Conservation (phyloP, 306 rosid species). For the Acacia confusa region DNA sequence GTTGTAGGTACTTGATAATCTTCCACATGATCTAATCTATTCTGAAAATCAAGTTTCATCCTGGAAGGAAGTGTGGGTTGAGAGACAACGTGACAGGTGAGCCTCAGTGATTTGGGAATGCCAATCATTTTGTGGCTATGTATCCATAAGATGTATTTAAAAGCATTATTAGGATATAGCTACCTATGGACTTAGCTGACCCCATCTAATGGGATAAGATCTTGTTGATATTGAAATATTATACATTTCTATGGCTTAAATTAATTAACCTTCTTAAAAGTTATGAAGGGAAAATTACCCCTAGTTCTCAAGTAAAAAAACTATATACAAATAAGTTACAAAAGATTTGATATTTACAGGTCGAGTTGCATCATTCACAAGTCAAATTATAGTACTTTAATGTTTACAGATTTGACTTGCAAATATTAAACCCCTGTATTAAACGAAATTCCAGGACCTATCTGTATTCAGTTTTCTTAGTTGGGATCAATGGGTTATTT, state of each 20-base stretch:
- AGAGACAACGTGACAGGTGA: conserved; percentile 66
- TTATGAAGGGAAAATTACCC: background rate
- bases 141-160: background rate
- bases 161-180: conserved; percentile 3
- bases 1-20: conserved; percentile 91
- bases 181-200: background rate
- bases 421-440: background rate
- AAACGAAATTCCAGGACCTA: background rate
- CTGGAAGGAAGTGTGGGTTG: conserved; percentile 97
- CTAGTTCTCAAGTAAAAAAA: background rate
- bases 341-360: background rate
- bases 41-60: conserved; percentile 81
- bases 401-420: background rate
- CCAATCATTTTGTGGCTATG: conserved; percentile 20
- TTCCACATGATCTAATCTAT: conserved; percentile 92
- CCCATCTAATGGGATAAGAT: too few relatives aligned
- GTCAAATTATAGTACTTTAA: background rate
- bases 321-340: background rate
- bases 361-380: background rate
- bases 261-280: conserved; percentile 9
- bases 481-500: background rate
- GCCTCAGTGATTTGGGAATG: conserved; percentile 19
- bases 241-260: conserved; percentile 2
- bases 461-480: background rate
- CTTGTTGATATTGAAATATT: background rate